phyloP scores from a whole-genome alignment of 768 basidiomycete species.

The Tylopilus balloui region DNA sequence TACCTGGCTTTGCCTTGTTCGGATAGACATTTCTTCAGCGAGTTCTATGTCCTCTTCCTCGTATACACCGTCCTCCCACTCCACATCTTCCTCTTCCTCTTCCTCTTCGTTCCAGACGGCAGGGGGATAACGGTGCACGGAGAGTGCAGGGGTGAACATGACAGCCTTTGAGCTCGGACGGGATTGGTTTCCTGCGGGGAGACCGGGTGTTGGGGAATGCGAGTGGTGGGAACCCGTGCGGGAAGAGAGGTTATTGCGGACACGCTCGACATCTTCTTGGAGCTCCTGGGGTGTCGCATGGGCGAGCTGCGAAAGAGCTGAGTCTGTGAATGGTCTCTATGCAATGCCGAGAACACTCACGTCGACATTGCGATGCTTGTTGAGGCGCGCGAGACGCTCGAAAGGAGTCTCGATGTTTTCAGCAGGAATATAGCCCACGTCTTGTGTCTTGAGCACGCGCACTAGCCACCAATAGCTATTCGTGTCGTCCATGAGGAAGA shows the following conservation, averaged over 20 bases:
- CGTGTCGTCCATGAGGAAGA: constrained; percentile 95
- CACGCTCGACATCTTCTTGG: constrained; percentile 52
- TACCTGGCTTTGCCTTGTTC: constrained; percentile 35
- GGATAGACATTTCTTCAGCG: constrained; percentile 49
- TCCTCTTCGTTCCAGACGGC: constrained; percentile 82
- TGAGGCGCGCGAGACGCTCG: constrained; percentile 89
- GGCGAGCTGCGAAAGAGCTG: constrained; percentile 22
- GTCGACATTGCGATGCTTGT: constrained; percentile 97
- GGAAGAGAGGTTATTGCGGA: constrained; percentile 48
- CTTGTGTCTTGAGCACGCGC: constrained; percentile 95
- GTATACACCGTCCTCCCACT: constrained; percentile 63
- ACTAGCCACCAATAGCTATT: constrained; percentile 99
- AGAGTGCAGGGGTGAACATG: constrained; percentile 65
- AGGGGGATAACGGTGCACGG: constrained; percentile 72
- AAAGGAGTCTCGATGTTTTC: constrained; percentile 99
- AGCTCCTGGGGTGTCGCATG: constrained; percentile 47
- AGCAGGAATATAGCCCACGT: constrained; percentile 97
- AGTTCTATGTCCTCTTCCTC: constrained; percentile 65
- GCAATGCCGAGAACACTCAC: constrained; percentile 45
- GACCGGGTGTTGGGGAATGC: constrained; percentile 42
- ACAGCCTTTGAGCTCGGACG: constrained; percentile 46
- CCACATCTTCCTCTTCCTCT: constrained; percentile 48
- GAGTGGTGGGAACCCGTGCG: constrained; percentile 47
- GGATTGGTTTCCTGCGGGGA: constrained; percentile 26
- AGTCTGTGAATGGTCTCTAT: neutral